Evolutionary conservation across 805 yeast genomes (phyloP).

Genomic region (Zygoascus ofunaensis): DNA sequence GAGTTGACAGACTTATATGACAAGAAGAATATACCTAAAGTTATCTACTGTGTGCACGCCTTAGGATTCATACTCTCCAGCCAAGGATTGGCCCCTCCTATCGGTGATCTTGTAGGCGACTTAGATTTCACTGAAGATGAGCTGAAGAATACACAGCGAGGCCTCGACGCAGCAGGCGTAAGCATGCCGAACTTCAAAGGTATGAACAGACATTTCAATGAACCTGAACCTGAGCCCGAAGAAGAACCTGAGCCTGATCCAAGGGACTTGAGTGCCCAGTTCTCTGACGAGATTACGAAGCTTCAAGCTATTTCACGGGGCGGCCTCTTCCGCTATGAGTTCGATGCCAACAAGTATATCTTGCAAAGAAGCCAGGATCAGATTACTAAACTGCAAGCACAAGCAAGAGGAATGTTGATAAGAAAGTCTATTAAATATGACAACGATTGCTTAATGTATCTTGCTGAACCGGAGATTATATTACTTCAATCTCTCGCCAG

Average conservation of each 20-base stretch:
- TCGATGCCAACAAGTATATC: conserved; percentile 56
- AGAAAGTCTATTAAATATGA: conserved; percentile 13
- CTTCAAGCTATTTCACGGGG: conserved; percentile 70
- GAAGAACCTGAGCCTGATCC: conserved; percentile 28
- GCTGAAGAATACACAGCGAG: conserved; percentile 52
- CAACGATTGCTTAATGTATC: conserved; percentile 15
- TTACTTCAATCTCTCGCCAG: conserved; percentile 24
- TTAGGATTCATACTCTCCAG: conserved; percentile 61
- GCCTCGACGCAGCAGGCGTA: conserved; percentile 52
- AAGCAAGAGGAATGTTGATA: conserved; percentile 37
- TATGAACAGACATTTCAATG: conserved; percentile 37
- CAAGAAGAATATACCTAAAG: conserved; percentile 85
- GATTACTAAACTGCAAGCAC: conserved; percentile 42
- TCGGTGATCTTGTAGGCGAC: conserved; percentile 54
- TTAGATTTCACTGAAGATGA: conserved; percentile 61
- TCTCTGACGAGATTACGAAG: conserved; percentile 31
- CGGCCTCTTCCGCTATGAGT: conserved; percentile 50
- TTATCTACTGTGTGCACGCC: conserved; percentile 88
- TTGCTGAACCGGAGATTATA: conserved; percentile 10
- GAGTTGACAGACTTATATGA: conserved; percentile 92
- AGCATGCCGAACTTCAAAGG: conserved; percentile 70
- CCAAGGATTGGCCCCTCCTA: conserved; percentile 47
- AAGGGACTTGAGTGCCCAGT: conserved; percentile 24
- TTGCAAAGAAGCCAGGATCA: conserved; percentile 27
- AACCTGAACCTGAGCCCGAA: conserved; percentile 19